phyloP scores from a whole-genome alignment of 192 early-diverging fungal species.

The Linnemannia hyalina region DNA sequence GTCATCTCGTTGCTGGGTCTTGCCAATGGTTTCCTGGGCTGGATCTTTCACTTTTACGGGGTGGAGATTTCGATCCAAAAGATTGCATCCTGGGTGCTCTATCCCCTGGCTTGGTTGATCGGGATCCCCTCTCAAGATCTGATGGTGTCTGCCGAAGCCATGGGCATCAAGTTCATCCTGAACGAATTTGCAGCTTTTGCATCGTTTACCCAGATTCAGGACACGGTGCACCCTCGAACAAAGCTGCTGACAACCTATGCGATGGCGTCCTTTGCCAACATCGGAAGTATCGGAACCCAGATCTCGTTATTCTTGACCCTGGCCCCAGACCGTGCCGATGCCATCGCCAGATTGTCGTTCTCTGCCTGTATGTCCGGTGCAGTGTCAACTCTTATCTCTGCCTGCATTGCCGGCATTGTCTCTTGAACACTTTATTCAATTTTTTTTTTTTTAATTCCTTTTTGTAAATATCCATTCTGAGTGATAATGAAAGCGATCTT shows the following conservation, averaged over 20 bases:
- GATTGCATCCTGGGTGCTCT: slow-evolving; percentile 80
- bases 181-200: slow-evolving; percentile 92
- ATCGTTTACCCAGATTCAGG: slow-evolving; percentile 52
- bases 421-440: slow-evolving; percentile 1
- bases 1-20: slow-evolving; percentile 77
- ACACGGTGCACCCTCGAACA: slow-evolving; percentile 60
- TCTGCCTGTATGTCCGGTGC: slow-evolving; percentile 85
- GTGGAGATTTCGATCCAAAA: slow-evolving; percentile 68
- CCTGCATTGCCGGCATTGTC: slow-evolving; percentile 82
- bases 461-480: neutral
- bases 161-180: slow-evolving; percentile 77
- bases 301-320: slow-evolving; percentile 77
- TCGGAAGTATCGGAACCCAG: slow-evolving; percentile 85
- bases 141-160: slow-evolving; percentile 11
- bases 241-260: slow-evolving; percentile 76
- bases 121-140: slow-evolving; percentile 54
- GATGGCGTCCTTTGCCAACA: slow-evolving; percentile 90
- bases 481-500: neutral
- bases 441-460: too few species aligned
- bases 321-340: slow-evolving; percentile 73
- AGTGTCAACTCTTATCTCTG: slow-evolving; percentile 80
- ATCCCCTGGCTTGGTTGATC: slow-evolving; percentile 69
- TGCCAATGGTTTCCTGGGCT: slow-evolving; percentile 76
- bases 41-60: slow-evolving; percentile 72
- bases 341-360: slow-evolving; percentile 76